Evolutionary conservation across 106 monocot species (phyloP), one percentile per base, ranked within the genome.

Genomic region (Acorus calamus): DNA sequence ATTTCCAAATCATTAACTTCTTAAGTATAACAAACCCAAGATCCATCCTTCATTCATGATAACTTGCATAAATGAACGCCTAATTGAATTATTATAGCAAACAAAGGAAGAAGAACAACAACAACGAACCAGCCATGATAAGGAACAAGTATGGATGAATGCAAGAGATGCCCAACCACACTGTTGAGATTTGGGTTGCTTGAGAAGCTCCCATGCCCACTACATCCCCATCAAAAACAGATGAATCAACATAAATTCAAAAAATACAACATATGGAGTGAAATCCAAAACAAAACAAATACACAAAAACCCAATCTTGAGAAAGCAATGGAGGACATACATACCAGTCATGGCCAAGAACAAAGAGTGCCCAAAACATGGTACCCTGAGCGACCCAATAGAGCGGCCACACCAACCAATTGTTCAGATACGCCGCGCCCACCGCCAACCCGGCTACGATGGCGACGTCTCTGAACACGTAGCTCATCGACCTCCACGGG

Each of bases 301-400:
- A 28, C 28, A 28, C 4, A 52, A 3, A n/a, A 51, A 4, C 9
- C 12, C 67, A 44, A 28, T 28, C 28, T 28, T 28, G 28, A 28
- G 28, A 28, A 14, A 43, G 3, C 3, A 42, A 53, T 53, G 65
- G 52, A 42, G 28, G 28, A 28, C 28, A 28, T 1, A 51, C n/a
- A 42, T 81, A 93, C 93, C 93, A 93, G 55, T 93, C 93, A 57
- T 93, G 93, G 49, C 93, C 93, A 7, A 93, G 85, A 14, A 89
- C 88, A 66, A 93, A 93, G 61, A 93, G 65, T 12, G 93, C 93
- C 89, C 93, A 93, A 59, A 93, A 93, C 89, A 89, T 89, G 73
- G 93, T 93, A 3, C 93, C 93, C 73, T 93, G 93, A 2, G 81
- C 80, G 4, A 67, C 52, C 89, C 86, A 89, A 49, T 93, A 93